These are phyloP conservation scores for Daedaleopsis nitida DNA, from an alignment of 768 basidiomycete genomes.

Conservation along the genomic window DNA sequence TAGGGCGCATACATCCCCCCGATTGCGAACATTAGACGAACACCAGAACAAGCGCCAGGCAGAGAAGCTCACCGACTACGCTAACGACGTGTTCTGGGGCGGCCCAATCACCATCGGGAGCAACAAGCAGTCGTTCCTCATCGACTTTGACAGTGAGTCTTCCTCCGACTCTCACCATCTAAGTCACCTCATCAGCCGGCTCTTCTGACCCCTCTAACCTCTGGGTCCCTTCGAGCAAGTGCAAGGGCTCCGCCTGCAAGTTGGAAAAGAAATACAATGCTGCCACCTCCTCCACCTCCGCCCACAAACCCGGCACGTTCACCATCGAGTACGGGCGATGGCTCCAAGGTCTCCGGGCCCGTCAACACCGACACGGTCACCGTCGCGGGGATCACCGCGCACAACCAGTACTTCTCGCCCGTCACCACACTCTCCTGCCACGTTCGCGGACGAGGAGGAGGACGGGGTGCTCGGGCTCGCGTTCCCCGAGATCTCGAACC, in stretches of 20 bases:
- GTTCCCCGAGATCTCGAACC: conserved; percentile 27
- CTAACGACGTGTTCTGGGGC: conserved; percentile 39
- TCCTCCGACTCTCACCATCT: no score
- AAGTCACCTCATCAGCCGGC: conserved; percentile 11
- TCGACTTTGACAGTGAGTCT: conserved; percentile 40
- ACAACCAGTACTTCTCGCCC: conserved; percentile 24
- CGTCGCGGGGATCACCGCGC: conserved; percentile 22
- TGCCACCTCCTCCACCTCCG: conserved; percentile 27
- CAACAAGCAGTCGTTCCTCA: conserved; percentile 37
- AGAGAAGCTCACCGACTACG: conserved; percentile 38
- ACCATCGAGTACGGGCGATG: conserved; percentile 41
- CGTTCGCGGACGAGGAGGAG: conserved; percentile 16
- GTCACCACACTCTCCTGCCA: conserved; percentile 26
- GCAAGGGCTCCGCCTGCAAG: conserved; percentile 23
- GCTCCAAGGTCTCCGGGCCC: conserved; percentile 35
- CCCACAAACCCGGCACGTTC: conserved; percentile 31
- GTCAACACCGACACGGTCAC: conserved; percentile 36
- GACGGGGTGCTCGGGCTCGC: conserved; percentile 27
- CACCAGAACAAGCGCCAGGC: conserved; percentile 33
- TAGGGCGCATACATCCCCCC: conserved; percentile 34
- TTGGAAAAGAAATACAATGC: conserved; percentile 22
- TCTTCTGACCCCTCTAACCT: conserved; percentile 32
- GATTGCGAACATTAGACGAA: conserved; percentile 2
- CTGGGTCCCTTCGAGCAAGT: conserved; percentile 26
- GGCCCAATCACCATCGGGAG: conserved; percentile 43